phyloP scores from a whole-genome alignment of 2,329 filamentous ascomycete species.

The Neoascochyta sp. region DNA sequence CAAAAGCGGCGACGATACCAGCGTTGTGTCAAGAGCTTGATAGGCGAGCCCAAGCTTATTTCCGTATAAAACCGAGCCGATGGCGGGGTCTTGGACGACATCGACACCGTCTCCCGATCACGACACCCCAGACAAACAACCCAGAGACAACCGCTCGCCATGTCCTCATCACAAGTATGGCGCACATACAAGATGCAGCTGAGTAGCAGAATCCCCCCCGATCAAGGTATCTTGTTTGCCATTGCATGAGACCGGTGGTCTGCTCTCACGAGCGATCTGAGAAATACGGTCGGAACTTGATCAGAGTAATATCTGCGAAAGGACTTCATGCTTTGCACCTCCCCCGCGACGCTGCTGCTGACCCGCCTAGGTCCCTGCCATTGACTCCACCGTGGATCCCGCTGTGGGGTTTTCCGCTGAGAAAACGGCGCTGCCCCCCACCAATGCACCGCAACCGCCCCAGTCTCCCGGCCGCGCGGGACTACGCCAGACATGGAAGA shows the following conservation, averaged over 20 bases:
- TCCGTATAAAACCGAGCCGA: too few species aligned
- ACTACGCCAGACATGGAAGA: constrained; percentile 21
- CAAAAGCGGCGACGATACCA: too few species aligned
- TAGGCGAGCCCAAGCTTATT: too few species aligned
- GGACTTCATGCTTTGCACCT: constrained; percentile 48
- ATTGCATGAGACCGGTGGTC: constrained; percentile 41
- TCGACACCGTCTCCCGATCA: too few species aligned
- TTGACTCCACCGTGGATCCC: constrained; percentile 13
- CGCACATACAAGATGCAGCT: constrained; percentile 26
- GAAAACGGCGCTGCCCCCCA: constrained; percentile 23
- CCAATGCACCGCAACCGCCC: constrained; percentile 5
- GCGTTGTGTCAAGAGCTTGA: too few species aligned
- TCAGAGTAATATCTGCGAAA: constrained; percentile 54
- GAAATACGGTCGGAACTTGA: constrained; percentile 55
- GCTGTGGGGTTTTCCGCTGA: constrained; percentile 13
- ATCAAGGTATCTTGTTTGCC: constrained; percentile 38
- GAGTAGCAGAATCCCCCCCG: constrained; percentile 31
- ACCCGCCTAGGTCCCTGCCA: constrained; percentile 32
- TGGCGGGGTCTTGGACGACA: too few species aligned
- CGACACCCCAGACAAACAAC: too few species aligned
- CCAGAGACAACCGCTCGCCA: too few species aligned
- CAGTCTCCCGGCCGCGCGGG: constrained; percentile 5
- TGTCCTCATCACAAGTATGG: too few species aligned
- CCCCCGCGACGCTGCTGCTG: constrained; percentile 24
- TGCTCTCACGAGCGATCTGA: constrained; percentile 40